Evolutionary conservation across 148 eudicot species (phyloP), one percentile per base, ranked within the genome.

Genomic region (Vaccinium darrowii): DNA sequence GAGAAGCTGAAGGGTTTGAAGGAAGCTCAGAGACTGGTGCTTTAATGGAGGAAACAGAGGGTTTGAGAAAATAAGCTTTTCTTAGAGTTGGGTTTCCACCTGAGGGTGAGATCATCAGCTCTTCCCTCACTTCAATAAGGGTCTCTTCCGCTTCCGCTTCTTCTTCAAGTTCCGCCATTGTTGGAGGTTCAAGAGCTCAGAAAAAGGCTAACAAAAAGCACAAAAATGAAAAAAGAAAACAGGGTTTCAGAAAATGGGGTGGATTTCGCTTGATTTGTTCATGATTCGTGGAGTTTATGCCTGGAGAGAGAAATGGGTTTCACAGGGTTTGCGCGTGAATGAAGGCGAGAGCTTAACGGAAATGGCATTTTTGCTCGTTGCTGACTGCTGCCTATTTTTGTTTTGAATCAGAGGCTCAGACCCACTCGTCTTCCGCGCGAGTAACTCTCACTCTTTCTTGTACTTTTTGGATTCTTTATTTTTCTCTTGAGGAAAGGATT

Each of bases 31-130:
- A 71, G n/a, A 16, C 36, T 5, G 67, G 67, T 1, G 23, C 50
- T n/a, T 51, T 14, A 36, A 79, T 57, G 77, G 82, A 79, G 74
- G 81, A 47, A 53, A 56, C 69, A 63, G 79, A 53, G 79, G 92
- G 91, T 80, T 81, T 86, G 27, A 92, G 86, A 56, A 90, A 92
- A 86, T 88, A 87, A 56, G 92, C 89, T 25, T 11, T 81, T 86
- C 90, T 88, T 1, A n/a, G 52, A 53, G 81, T 83, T 88, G 86
- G 83, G 30, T 18, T 84, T 56, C 84, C 83, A 25, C 88, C 85
- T 8, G 63, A 72, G 39, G 87, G 81, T 21, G 87, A 81, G n/a
- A 88, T 75, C 51, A 91, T 85, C 27, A 74, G n/a, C 21, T 86
- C 90, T 9, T 62, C 54, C 84, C 87, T 89, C 60, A 58, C 58